Evolutionary conservation across 108 stramenopile species (phyloP).

Genomic region (Pseudonitzschia multiseries): DNA sequence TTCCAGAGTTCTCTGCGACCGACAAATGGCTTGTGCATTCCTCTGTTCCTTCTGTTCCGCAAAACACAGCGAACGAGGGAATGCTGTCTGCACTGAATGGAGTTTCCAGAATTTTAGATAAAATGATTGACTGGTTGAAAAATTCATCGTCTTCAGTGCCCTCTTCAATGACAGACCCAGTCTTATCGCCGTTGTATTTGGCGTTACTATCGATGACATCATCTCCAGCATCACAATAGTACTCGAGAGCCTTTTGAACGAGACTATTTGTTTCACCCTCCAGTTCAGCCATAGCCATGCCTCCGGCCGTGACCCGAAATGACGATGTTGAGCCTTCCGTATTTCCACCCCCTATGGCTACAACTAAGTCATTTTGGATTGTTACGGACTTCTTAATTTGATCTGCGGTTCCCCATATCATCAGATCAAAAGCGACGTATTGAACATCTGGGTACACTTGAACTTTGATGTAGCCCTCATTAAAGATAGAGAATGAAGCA

Average conservation of each 20-base stretch:
- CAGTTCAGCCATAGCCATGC: constrained; percentile 56
- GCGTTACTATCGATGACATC: neutral
- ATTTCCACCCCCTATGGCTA: constrained; percentile 22
- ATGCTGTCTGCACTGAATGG: neutral
- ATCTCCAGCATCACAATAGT: neutral
- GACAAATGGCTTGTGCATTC: neutral
- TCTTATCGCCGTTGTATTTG: neutral
- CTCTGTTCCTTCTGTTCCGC: constrained; percentile 2
- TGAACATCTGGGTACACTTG: constrained; percentile 50
- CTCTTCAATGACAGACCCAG: neutral
- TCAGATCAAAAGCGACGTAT: constrained; percentile 65
- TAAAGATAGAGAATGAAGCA: constrained; percentile 38
- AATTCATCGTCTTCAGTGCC: neutral
- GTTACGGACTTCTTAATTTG: constrained; percentile 33
- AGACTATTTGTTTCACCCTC: neutral
- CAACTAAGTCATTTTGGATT: constrained; percentile 33
- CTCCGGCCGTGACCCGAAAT: constrained; percentile 66
- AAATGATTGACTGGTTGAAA: neutral
- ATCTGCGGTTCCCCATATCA: constrained; percentile 24
- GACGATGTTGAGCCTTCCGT: constrained; percentile 37
- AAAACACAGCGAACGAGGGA: neutral
- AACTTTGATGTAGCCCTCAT: constrained; percentile 64
- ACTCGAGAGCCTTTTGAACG: neutral
- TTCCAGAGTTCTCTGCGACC: neutral
- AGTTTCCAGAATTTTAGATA: neutral